Evolutionary conservation across 257 asterid genomes (phyloP), one percentile per base, ranked within the genome.

Genomic region (Ligustrum vulgare): DNA sequence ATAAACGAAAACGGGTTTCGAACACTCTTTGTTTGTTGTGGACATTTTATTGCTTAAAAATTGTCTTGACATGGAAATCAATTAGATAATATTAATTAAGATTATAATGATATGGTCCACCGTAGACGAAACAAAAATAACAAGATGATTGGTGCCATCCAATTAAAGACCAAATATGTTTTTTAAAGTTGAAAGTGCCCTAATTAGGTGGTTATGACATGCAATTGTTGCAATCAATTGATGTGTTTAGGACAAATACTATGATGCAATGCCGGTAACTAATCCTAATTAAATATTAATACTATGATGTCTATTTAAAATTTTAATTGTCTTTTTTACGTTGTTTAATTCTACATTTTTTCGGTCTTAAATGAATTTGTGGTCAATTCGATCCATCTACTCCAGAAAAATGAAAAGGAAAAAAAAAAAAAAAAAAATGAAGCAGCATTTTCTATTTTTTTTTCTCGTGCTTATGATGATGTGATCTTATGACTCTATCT

Each of bases 211-310:
- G 31, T 28, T 28, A 28, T 28, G 31, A 28, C 31, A 28, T 28
- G 31, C 31, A 39, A 39, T 2, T 39, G 47, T 39, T 39, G 15
- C 47, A 9, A 39, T 39, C 15, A 39, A 39, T 83, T 49, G 12
- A 72, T 66, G 82, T 73, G 77, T 69, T 76, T 33, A 76, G 60
- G 72, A 75, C 81, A 77, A 79, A 71, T 43, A 80, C 80, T 16
- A 76, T 87, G 90, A 89, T 84, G 88, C 73, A 77, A 69, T 87
- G 89, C 36, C 87, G 91, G 89, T 79, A 79, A 84, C 88, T 82
- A 88, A 85, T 64, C 74, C 64, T 34, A 70, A 79, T 34, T 72
- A 77, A 6, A 75, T 37, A 72, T 78, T 18, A 54, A 54, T n/a
- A 20, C 12, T 15, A 54, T 60, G 35, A 20, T 71, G 41, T 49